Evolutionary conservation across 768 basidiomycete genomes (phyloP).

Genomic region (Tulasnella sp.): DNA sequence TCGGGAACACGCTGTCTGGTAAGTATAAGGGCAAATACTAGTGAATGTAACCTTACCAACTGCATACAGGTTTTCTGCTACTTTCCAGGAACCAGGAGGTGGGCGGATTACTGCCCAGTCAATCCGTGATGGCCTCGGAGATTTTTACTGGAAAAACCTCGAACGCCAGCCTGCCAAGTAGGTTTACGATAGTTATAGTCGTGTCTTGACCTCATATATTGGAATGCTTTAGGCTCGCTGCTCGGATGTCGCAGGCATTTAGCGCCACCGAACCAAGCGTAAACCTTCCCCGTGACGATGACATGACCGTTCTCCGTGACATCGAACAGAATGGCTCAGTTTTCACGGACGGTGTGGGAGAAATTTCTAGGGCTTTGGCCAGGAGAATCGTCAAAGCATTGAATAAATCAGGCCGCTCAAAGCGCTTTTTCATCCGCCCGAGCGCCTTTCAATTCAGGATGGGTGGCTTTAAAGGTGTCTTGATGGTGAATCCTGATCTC

Average conservation of each 20-base stretch:
- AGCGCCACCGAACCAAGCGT: constrained; percentile 61
- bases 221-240: constrained; percentile 63
- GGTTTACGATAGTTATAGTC: not conserved
- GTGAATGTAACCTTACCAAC: constrained; percentile 24
- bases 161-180: constrained; percentile 33
- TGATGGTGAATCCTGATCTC: constrained; percentile 50
- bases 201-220: constrained; percentile 33
- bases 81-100: constrained; percentile 37
- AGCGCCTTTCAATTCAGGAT: constrained; percentile 38
- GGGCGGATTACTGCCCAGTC: constrained; percentile 37
- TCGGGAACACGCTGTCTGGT: constrained; percentile 70
- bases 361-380: constrained; percentile 51
- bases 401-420: constrained; percentile 25
- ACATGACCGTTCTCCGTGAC: constrained; percentile 40
- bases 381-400: constrained; percentile 40
- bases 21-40: not conserved
- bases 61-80: constrained; percentile 46
- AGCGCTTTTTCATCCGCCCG: constrained; percentile 35
- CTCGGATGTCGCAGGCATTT: constrained; percentile 65
- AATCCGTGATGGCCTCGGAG: constrained; percentile 52
- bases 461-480: constrained; percentile 37
- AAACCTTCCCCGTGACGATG: constrained; percentile 33
- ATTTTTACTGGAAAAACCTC: constrained; percentile 34
- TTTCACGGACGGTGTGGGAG: constrained; percentile 69
- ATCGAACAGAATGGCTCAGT: constrained; percentile 40